phyloP scores from a whole-genome alignment of 2,329 filamentous ascomycete species.

The Chrysoporthe puriensis region DNA sequence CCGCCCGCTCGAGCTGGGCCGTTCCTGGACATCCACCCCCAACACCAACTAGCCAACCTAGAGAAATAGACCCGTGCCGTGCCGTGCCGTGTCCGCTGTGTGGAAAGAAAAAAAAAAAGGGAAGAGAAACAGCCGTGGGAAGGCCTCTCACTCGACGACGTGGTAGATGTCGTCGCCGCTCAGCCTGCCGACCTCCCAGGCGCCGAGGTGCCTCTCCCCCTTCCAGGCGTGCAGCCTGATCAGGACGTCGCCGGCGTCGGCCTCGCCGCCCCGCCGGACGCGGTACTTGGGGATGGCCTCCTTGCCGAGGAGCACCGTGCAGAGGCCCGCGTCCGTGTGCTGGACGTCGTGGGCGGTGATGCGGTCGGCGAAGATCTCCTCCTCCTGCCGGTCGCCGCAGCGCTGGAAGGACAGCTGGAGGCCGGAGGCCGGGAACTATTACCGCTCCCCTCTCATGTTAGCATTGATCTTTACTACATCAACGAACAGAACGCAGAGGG shows the following conservation, averaged over 20 bases:
- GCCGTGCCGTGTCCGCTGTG: no score
- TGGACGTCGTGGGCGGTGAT: slow-evolving; percentile 24
- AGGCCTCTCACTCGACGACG: slow-evolving; percentile 1
- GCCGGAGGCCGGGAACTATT: slow-evolving; percentile 25
- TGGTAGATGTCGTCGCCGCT: slow-evolving; percentile 18
- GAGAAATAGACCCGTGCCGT: not conserved
- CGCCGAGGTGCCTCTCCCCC: slow-evolving; percentile 27
- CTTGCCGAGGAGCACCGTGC: slow-evolving; percentile 23
- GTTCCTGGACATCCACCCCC: not conserved
- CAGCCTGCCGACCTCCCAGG: slow-evolving; percentile 30
- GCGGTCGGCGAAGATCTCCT: slow-evolving; percentile 27
- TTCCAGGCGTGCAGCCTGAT: slow-evolving; percentile 30
- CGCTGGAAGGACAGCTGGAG: slow-evolving; percentile 28
- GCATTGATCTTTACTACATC: not conserved
- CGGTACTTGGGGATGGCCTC: slow-evolving; percentile 20
- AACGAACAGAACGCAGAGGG: no score
- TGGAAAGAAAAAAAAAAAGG: not conserved
- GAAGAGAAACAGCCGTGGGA: not conserved
- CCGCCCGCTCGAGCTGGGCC: not conserved
- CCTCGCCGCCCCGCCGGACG: not conserved
- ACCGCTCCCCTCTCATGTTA: not conserved
- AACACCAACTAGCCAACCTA: not conserved
- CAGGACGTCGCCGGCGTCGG: slow-evolving; percentile 13
- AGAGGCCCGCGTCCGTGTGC: slow-evolving; percentile 20
- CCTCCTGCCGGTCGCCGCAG: not conserved